These are phyloP conservation scores for Eucalyptus lansdowneana DNA, from an alignment of 345 rosid species.

Conservation along the genomic window DNA sequence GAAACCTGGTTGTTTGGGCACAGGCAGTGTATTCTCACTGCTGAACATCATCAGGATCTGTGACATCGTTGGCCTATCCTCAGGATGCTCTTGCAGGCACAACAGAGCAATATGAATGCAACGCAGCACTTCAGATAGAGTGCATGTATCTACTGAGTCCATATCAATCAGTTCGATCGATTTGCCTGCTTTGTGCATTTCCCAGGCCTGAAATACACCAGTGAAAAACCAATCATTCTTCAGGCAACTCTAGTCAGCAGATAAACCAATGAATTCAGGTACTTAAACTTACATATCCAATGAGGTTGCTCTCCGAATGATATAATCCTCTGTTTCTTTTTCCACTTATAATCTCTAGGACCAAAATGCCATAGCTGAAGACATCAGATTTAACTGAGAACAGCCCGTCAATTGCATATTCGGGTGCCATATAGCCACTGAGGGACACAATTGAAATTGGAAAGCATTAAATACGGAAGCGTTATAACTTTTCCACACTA, in stretches of 20 bases:
- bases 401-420: constrained; percentile 34
- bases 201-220: constrained; percentile 14
- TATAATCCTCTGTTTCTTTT: constrained; percentile 26
- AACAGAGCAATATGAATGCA: constrained; percentile 25
- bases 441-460: neutral
- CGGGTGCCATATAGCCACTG: constrained; percentile 45
- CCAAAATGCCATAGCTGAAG: constrained; percentile 34
- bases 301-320: constrained; percentile 18
- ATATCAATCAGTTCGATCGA: constrained; percentile 12
- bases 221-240: neutral
- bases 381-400: constrained; percentile 32
- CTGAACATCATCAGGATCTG: constrained; percentile 16
- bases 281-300: constrained; percentile 18
- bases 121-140: constrained; percentile 12
- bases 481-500: neutral
- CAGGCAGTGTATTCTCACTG: constrained; percentile 22
- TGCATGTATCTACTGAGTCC: constrained; percentile 1
- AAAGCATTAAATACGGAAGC: neutral
- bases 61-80: constrained; percentile 26
- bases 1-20: constrained; percentile 21
- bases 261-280: neutral
- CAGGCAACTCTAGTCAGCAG: neutral
- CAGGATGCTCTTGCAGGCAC: constrained; percentile 27
- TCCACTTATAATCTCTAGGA: constrained; percentile 26
- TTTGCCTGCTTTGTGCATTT: constrained; percentile 4